Percentiles rank a stretch among this genome's conserved stretches.
Evolutionary conservation across 192 early-diverging fungal genomes (phyloP).

Genomic region (Coemansia sp.): DNA sequence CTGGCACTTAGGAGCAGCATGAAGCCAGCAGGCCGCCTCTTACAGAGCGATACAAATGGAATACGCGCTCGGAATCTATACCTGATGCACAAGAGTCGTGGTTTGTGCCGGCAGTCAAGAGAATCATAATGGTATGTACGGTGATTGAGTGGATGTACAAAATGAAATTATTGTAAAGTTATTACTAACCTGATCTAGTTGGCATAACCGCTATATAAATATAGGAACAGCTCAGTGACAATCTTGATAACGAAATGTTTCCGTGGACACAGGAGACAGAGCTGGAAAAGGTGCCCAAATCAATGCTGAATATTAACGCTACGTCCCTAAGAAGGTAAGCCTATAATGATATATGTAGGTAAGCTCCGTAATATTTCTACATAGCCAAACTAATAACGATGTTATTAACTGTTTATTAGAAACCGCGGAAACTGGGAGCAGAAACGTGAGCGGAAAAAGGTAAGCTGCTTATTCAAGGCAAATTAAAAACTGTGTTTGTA

Average conservation of each 20-base stretch:
- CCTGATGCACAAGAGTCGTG: conserved; percentile 7
- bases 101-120: conserved; percentile 37
- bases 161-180: too few species aligned
- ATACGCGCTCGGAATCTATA: neutral
- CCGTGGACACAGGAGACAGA: conserved; percentile 36
- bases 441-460: neutral
- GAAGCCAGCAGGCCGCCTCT: neutral
- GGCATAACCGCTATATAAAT: too few species aligned
- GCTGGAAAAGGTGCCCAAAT: conserved; percentile 24
- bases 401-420: neutral
- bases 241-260: conserved; percentile 27
- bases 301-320: conserved; percentile 23
- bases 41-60: conserved; percentile 11
- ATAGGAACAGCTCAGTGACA: conserved; percentile 15
- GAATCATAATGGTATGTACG: conserved; percentile 13
- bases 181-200: too few species aligned
- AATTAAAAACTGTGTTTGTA: neutral
- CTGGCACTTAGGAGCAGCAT: conserved; percentile 6
- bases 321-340: conserved; percentile 44
- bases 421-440: conserved; percentile 5
- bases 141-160: neutral
- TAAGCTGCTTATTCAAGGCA: neutral
- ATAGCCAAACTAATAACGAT: neutral
- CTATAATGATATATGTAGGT: neutral
- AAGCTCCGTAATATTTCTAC: neutral